Conservation (phyloP, 805 yeast genomes). For the Schwanniomyces vanrijiae region DNA sequence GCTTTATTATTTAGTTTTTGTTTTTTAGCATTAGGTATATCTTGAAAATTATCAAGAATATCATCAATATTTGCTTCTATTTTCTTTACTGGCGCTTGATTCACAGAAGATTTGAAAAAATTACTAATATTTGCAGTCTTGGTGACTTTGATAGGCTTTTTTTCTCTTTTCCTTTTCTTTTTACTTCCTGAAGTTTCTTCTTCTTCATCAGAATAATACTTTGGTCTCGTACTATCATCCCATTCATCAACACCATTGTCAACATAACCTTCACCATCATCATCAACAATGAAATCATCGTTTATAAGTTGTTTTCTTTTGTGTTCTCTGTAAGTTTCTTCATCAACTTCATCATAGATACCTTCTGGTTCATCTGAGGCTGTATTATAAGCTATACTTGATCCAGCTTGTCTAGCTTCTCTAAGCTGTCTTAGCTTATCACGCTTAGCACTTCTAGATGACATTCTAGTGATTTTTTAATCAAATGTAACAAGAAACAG, state of each 20-base stretch:
- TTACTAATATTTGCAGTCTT: slow-evolving; percentile 50
- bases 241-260: slow-evolving; percentile 93
- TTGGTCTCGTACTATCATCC: slow-evolving; percentile 55
- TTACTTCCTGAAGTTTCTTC: slow-evolving; percentile 22
- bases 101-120: slow-evolving; percentile 45
- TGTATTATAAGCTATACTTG: slow-evolving; percentile 38
- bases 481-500: neutral
- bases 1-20: slow-evolving; percentile 11
- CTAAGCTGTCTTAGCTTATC: slow-evolving; percentile 61
- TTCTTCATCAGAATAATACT: slow-evolving; percentile 59
- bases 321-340: slow-evolving; percentile 69
- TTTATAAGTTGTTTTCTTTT: slow-evolving; percentile 78
- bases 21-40: slow-evolving; percentile 15
- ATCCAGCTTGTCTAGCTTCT: slow-evolving; percentile 63
- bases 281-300: slow-evolving; percentile 94
- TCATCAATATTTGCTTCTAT: slow-evolving; percentile 60
- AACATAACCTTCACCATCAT: slow-evolving; percentile 89
- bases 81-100: slow-evolving; percentile 33
- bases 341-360: slow-evolving; percentile 88
- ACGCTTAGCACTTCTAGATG: slow-evolving; percentile 29
- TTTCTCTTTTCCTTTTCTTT: slow-evolving; percentile 23
- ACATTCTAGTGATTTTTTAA: slow-evolving; percentile 16
- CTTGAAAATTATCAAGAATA: slow-evolving; percentile 56
- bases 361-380: slow-evolving; percentile 45
- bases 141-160: slow-evolving; percentile 38